Conservation (phyloP, 2,329 filamentous ascomycete genomes). For the Chaetomium globosum region DNA sequence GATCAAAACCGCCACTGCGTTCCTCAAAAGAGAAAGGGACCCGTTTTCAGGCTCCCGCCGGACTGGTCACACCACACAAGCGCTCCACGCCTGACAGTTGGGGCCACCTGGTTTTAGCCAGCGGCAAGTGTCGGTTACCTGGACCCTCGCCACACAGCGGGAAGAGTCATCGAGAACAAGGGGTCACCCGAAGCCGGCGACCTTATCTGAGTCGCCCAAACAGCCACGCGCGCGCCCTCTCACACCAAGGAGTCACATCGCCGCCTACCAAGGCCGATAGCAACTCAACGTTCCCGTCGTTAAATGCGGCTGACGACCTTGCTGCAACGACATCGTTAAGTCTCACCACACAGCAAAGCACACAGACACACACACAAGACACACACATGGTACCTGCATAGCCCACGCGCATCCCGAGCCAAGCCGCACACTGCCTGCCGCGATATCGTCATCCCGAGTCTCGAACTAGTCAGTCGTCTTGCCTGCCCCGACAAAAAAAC, state of each 20-base stretch:
- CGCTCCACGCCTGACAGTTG: constrained; percentile 39
- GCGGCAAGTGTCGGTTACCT: constrained; percentile 37
- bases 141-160: constrained; percentile 35
- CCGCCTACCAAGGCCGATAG: constrained; percentile 30
- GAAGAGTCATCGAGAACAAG: constrained; percentile 39
- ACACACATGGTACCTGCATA: constrained; percentile 36
- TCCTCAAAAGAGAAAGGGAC: constrained; percentile 27
- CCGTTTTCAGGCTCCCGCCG: constrained; percentile 41
- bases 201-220: constrained; percentile 35
- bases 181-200: constrained; percentile 35
- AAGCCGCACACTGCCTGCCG: constrained; percentile 23
- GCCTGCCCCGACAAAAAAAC: constrained; percentile 8
- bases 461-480: constrained; percentile 13
- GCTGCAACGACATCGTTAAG: constrained; percentile 33
- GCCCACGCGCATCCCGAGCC: constrained; percentile 25
- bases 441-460: constrained; percentile 16
- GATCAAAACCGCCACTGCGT: constrained; percentile 38
- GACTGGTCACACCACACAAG: constrained; percentile 39
- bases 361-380: not conserved
- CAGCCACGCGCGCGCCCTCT: constrained; percentile 34
- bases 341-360: constrained; percentile 11
- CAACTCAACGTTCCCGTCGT: constrained; percentile 25
- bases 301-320: constrained; percentile 30
- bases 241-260: constrained; percentile 34
- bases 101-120: constrained; percentile 41